These are phyloP conservation scores for Candolleomyces eurysporus DNA, from an alignment of 768 basidiomycete genomes.

Conservation along the genomic window DNA sequence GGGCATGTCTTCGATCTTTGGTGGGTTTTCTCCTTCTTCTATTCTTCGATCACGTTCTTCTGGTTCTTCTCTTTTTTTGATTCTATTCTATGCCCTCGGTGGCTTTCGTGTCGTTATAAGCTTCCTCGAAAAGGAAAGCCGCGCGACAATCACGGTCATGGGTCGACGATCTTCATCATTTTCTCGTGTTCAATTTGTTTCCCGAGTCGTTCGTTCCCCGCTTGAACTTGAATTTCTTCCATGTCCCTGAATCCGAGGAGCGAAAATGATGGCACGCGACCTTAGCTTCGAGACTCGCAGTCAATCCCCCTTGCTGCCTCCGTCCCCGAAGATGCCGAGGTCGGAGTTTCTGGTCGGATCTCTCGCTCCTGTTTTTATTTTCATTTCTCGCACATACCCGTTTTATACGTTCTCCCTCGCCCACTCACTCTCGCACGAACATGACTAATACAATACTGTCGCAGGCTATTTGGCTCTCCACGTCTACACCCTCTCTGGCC, in stretches of 20 bases:
- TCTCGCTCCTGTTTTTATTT: background rate
- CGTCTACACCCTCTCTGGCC: slow-evolving; percentile 45
- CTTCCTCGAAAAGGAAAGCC: too few relatives aligned
- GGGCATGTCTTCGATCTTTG: slow-evolving; percentile 51
- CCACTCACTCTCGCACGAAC: background rate
- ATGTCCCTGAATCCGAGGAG: too few relatives aligned
- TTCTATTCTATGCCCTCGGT: background rate
- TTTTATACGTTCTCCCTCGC: background rate
- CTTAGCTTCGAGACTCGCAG: too few relatives aligned
- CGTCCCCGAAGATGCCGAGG: too few relatives aligned
- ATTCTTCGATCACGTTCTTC: background rate
- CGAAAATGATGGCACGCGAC: too few relatives aligned
- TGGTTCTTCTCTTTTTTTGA: background rate
- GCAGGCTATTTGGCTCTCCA: slow-evolving; percentile 49
- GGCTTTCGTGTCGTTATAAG: background rate
- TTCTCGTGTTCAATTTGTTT: too few relatives aligned
- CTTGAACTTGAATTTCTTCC: too few relatives aligned
- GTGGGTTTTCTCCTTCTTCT: slow-evolving; percentile 29
- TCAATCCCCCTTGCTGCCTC: too few relatives aligned
- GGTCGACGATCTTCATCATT: too few relatives aligned
- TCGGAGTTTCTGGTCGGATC: background rate
- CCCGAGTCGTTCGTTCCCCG: too few relatives aligned
- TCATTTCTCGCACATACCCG: too few relatives aligned
- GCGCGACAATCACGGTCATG: too few relatives aligned
- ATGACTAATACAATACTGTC: background rate